Evolutionary conservation across 352 stramenopile species (phyloP).

Genomic region (Globisporangium nunn): DNA sequence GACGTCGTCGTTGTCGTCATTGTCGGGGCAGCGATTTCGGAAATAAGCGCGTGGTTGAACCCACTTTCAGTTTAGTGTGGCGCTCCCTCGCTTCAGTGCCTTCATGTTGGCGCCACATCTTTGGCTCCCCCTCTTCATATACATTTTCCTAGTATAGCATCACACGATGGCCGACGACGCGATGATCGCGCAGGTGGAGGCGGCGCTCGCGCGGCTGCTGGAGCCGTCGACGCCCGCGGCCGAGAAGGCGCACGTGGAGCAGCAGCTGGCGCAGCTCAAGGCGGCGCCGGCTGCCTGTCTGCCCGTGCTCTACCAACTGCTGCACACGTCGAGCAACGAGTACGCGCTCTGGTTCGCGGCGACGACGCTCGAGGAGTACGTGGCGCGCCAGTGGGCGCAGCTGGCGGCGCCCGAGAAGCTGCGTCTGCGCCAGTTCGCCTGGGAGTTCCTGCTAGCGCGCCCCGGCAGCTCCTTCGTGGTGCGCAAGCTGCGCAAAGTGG

Average conservation of each 20-base stretch:
- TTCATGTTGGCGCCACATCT: not conserved
- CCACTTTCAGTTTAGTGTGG: not conserved
- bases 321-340: conserved; percentile 54
- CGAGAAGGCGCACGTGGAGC: conserved; percentile 48
- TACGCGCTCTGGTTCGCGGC: conserved; percentile 75
- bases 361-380: conserved; percentile 70
- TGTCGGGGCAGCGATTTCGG: not conserved
- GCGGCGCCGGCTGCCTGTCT: conserved; percentile 39
- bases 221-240: conserved; percentile 38
- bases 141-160: not conserved
- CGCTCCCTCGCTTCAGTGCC: no score
- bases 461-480: conserved; percentile 35
- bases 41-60: not conserved
- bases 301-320: conserved; percentile 57
- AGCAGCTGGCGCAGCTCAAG: conserved; percentile 59
- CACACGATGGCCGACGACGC: conserved; percentile 1
- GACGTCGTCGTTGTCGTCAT: not conserved
- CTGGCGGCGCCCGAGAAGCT: conserved; percentile 34
- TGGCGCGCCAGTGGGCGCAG: conserved; percentile 46
- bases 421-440: conserved; percentile 56
- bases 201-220: conserved; percentile 44
- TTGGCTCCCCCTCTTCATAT: not conserved
- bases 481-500: conserved; percentile 64
- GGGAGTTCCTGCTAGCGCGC: conserved; percentile 39
- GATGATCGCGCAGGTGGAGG: conserved; percentile 60